These are phyloP conservation scores for Monosporascus sp. DNA, from an alignment of 2,329 filamentous ascomycete genomes.

Conservation along the genomic window DNA sequence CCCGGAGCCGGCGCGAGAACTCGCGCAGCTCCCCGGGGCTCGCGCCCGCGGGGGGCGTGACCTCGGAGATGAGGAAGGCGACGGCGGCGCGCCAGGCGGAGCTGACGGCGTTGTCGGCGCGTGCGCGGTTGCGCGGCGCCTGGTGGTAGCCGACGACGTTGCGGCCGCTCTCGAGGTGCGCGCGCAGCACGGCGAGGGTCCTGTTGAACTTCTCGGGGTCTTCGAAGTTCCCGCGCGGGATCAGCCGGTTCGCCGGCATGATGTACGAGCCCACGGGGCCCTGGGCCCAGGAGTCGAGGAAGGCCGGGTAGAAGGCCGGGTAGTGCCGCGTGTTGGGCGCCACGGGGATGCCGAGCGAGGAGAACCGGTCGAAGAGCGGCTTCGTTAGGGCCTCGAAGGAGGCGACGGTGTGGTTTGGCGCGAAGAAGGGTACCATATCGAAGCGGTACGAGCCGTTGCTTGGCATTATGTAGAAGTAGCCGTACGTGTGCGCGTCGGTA, in stretches of 20 bases:
- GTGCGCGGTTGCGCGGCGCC: conserved; percentile 8
- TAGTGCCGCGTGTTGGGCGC: conserved; percentile 20
- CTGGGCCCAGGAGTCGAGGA: conserved; percentile 26
- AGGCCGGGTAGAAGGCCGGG: conserved; percentile 28
- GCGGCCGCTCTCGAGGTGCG: conserved; percentile 19
- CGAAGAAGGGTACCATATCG: conserved; percentile 17
- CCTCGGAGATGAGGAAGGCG: conserved; percentile 12
- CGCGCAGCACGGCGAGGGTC: conserved; percentile 21
- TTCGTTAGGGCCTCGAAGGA: conserved; percentile 11
- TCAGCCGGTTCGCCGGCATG: conserved; percentile 29
- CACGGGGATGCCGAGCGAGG: conserved; percentile 14
- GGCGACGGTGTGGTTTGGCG: conserved; percentile 4
- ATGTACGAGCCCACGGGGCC: conserved; percentile 18
- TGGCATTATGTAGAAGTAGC: conserved; percentile 11
- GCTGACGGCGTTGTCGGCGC: conserved; percentile 24
- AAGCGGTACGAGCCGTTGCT: conserved; percentile 1
- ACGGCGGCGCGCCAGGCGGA: conserved; percentile 26
- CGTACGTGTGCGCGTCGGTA: conserved; percentile 21
- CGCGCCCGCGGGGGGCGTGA: conserved; percentile 7
- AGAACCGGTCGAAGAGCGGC: conserved; percentile 18
- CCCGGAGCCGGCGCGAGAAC: conserved; percentile 17
- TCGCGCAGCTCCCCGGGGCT: conserved; percentile 15
- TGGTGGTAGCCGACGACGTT: conserved; percentile 17
- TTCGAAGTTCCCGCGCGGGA: conserved; percentile 29
- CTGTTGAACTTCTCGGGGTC: conserved; percentile 24